Evolutionary conservation across 257 asterid genomes (phyloP).

Genomic region (Lycium ferocissimum): DNA sequence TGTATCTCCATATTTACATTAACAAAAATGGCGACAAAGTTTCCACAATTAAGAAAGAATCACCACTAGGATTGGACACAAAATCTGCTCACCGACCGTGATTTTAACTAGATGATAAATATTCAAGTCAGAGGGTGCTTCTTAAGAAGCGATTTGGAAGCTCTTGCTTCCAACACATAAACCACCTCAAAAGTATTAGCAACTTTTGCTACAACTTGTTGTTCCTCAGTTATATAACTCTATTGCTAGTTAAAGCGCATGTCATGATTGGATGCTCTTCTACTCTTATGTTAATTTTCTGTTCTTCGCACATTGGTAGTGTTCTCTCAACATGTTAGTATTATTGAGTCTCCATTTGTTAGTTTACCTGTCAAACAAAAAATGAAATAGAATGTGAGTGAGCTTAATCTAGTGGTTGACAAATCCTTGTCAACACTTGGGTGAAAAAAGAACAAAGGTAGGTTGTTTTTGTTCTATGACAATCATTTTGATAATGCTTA

Average conservation of each 20-base stretch:
- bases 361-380: not conserved
- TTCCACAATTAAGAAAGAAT: too few relatives aligned
- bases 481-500: too few relatives aligned
- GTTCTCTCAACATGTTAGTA: too few relatives aligned
- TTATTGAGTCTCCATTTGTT: too few relatives aligned
- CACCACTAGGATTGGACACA: too few relatives aligned
- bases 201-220: not conserved
- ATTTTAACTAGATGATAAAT: conserved; percentile 82
- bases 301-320: not conserved
- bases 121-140: conserved; percentile 77
- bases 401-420: not conserved
- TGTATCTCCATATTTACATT: too few relatives aligned
- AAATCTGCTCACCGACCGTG: conserved; percentile 23
- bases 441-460: too few relatives aligned
- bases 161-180: conserved; percentile 85
- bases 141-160: conserved; percentile 86
- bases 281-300: not conserved
- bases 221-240: not conserved
- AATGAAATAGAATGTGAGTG: not conserved
- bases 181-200: conserved; percentile 66
- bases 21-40: too few relatives aligned
- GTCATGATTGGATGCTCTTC: not conserved
- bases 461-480: not conserved
- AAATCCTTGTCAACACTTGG: not conserved
- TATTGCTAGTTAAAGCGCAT: not conserved